Evolutionary conservation across 2,329 filamentous ascomycete genomes (phyloP).

Genomic region (Onygenales sp.): DNA sequence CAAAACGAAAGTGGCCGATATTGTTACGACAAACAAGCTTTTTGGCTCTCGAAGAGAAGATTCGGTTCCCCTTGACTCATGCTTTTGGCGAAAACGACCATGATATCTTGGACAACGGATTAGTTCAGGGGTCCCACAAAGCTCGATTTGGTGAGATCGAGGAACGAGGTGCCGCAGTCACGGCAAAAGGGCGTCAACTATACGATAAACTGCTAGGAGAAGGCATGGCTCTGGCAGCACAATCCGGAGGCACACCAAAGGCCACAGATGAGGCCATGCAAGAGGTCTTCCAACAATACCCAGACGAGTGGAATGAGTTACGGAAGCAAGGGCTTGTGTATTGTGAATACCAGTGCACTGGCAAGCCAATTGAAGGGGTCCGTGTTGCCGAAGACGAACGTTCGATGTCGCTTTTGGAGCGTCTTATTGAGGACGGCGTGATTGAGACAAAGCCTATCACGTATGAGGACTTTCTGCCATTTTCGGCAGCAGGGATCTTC

Average conservation of each 20-base stretch:
- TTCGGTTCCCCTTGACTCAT: slow-evolving; percentile 28
- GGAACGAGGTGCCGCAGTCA: slow-evolving; percentile 43
- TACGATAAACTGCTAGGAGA: slow-evolving; percentile 37
- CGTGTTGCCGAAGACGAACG: too few relatives aligned
- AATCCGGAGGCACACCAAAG: slow-evolving; percentile 9
- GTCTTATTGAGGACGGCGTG: slow-evolving; percentile 23
- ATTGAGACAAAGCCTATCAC: slow-evolving; percentile 37
- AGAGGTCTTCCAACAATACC: slow-evolving; percentile 28
- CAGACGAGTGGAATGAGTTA: slow-evolving; percentile 34
- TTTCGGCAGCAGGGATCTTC: slow-evolving; percentile 46
- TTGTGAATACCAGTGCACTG: slow-evolving; percentile 25
- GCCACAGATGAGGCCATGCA: slow-evolving; percentile 14
- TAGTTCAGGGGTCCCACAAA: slow-evolving; percentile 33
- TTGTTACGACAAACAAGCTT: slow-evolving; percentile 48
- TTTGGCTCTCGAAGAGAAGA: slow-evolving; percentile 39
- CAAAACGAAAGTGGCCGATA: slow-evolving; percentile 34
- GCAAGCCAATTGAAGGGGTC: slow-evolving; percentile 1
- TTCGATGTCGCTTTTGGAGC: slow-evolving; percentile 13
- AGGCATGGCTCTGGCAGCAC: slow-evolving; percentile 12
- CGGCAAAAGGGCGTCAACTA: slow-evolving; percentile 33
- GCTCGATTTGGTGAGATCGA: slow-evolving; percentile 47
- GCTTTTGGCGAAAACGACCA: neutral
- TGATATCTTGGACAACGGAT: neutral
- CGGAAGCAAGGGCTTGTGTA: slow-evolving; percentile 30
- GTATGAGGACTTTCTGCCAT: slow-evolving; percentile 47